phyloP scores from a whole-genome alignment of 1,284 basidiomycete species.

The Ustilago xerochloae region DNA sequence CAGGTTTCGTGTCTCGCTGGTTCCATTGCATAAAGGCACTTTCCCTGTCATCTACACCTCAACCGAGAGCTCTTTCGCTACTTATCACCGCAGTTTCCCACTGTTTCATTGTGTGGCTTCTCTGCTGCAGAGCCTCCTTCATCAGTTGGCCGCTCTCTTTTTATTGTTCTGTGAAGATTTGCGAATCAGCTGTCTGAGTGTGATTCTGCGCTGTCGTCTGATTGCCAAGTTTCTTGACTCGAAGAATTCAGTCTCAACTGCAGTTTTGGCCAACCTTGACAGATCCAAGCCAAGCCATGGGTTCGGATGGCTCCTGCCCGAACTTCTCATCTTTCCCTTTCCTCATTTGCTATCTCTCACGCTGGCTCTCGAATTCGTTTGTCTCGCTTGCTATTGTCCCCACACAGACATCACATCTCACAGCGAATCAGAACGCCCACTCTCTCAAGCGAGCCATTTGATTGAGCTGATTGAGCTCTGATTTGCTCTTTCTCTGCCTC shows the following conservation, averaged over 20 bases:
- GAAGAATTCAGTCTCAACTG: constrained; percentile 8
- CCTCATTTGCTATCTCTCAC: neutral
- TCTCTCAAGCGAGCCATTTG: neutral
- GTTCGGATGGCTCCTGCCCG: constrained; percentile 19
- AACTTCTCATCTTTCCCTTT: neutral
- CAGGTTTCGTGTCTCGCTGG: neutral
- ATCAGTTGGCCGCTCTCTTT: too few species aligned
- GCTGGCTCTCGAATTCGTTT: neutral
- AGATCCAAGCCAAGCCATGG: too few species aligned
- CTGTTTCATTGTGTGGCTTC: too few species aligned
- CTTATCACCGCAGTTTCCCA: too few species aligned
- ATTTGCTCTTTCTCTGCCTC: too few species aligned
- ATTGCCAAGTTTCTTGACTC: neutral
- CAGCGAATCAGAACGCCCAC: constrained; percentile 1
- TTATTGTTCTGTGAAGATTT: too few species aligned
- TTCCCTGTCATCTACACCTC: neutral
- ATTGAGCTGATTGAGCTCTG: neutral
- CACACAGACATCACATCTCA: neutral
- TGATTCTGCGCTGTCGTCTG: too few species aligned
- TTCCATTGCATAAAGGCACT: neutral
- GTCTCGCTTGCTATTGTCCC: neutral
- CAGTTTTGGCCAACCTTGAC: constrained; percentile 17
- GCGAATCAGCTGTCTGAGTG: too few species aligned
- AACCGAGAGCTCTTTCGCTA: too few species aligned
- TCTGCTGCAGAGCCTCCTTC: too few species aligned